Evolutionary conservation across 2,329 filamentous ascomycete genomes (phyloP).

Genomic region (Arthroderma sp.): DNA sequence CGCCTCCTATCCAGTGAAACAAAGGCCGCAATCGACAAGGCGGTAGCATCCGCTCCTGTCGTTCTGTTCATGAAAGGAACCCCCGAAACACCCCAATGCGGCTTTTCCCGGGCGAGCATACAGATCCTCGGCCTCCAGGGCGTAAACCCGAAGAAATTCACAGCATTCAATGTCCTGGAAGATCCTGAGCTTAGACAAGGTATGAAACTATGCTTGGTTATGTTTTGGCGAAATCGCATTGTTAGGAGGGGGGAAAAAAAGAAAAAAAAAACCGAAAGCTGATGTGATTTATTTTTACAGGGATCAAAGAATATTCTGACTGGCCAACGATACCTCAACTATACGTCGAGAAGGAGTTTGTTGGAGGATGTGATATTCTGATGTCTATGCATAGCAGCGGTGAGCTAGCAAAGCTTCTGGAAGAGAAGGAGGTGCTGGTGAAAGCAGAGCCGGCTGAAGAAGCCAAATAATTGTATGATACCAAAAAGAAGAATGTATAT

Average conservation of each 20-base stretch:
- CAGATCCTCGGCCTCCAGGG: slow-evolving; percentile 92
- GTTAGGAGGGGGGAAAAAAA: slow-evolving; percentile 3
- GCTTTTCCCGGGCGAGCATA: slow-evolving; percentile 88
- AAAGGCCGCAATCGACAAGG: slow-evolving; percentile 74
- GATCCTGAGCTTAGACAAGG: slow-evolving; percentile 73
- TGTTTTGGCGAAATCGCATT: neutral
- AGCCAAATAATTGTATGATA: neutral
- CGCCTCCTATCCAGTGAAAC: slow-evolving; percentile 64
- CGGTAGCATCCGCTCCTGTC: slow-evolving; percentile 73
- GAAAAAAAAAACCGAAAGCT: neutral
- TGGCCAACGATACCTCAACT: slow-evolving; percentile 98
- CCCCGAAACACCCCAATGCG: slow-evolving; percentile 88
- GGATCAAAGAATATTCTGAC: slow-evolving; percentile 98
- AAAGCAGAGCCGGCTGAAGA: slow-evolving; percentile 36
- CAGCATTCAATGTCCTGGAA: slow-evolving; percentile 95
- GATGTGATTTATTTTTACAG: slow-evolving; percentile 31
- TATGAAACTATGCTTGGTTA: slow-evolving; percentile 26
- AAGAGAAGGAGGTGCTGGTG: slow-evolving; percentile 79
- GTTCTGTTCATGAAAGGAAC: slow-evolving; percentile 99
- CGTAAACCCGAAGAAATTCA: slow-evolving; percentile 88
- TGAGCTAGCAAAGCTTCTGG: slow-evolving; percentile 77
- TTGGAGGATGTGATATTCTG: slow-evolving; percentile 95
- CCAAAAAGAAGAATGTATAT: neutral
- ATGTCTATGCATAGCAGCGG: slow-evolving; percentile 96
- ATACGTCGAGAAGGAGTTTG: slow-evolving; percentile 88